Percentiles rank a stretch among this genome's conserved stretches.
phyloP scores from a whole-genome alignment of 345 rosid genomes.

The Lagerstroemia speciosa region DNA sequence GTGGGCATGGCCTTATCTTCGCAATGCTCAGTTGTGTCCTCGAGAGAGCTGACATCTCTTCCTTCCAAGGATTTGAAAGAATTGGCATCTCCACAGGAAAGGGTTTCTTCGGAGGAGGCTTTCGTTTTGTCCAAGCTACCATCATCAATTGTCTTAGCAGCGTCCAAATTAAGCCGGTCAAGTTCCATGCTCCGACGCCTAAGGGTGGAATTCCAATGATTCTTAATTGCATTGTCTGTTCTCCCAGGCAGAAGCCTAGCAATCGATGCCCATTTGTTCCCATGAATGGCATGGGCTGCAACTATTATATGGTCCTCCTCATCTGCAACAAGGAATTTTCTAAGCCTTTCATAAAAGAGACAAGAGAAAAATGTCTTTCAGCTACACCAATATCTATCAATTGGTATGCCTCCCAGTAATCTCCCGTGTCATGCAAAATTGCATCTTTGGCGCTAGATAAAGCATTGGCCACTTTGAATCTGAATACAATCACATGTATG shows the following conservation, averaged over 20 bases:
- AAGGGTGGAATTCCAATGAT: constrained; percentile 84
- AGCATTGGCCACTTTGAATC: not conserved
- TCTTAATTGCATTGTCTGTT: constrained; percentile 85
- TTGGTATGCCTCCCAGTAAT: not conserved
- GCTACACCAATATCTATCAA: not conserved
- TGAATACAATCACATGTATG: not conserved
- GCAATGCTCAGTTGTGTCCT: constrained; percentile 31
- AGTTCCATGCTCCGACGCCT: constrained; percentile 41
- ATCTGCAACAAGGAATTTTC: constrained; percentile 29
- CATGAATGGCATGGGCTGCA: constrained; percentile 58
- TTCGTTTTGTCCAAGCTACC: constrained; percentile 32
- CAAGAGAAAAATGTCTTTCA: not conserved
- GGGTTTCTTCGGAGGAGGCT: constrained; percentile 69
- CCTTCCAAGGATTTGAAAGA: constrained; percentile 43
- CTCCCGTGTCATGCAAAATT: not conserved
- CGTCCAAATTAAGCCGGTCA: constrained; percentile 23
- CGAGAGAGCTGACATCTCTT: constrained; percentile 41
- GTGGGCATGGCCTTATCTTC: constrained; percentile 23
- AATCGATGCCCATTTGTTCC: constrained; percentile 83
- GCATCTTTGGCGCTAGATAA: not conserved
- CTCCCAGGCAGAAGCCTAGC: constrained; percentile 76
- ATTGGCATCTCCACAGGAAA: constrained; percentile 56
- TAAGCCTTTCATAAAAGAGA: not conserved
- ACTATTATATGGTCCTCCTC: constrained; percentile 66
- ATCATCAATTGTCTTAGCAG: constrained; percentile 18